Base-by-base conservation (phyloP, 495 filamentous ascomycete genomes). In the Aspergillus bridgeri region DNA sequence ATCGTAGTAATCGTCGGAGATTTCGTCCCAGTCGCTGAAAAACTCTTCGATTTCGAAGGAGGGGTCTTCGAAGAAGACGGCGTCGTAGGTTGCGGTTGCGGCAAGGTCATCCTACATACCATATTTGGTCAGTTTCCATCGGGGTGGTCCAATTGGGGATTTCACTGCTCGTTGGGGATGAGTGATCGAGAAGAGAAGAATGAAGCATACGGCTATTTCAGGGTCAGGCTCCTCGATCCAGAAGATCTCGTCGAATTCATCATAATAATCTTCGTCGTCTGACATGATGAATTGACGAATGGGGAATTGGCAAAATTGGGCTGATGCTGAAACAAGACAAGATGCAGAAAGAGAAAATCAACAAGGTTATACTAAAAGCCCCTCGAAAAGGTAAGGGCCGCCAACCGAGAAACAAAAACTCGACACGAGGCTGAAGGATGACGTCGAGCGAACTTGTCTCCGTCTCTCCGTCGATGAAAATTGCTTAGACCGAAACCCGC, bases 1-100 rank as follows among this genome's bases (percentile, higher is more conserved):
- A 45, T 82, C 78, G 52, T 76, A 75, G 68, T 79, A 81, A 57
- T 80, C 77, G 58, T 81, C 79, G 19, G 77, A 74, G 42, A 76
- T 68, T 23, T 79, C 75, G 53, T 79, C 75, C 79, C 77, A 80
- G 62, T 82, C 79, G 46, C 72, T 76, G 60, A 65, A 77, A 33
- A 70, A 75, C 2, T 80, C 78, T 48, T 72, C 69, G 2, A 69
- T 61, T 50, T 80, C 75, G 6, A 70, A 55, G n/a, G 54, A 66
- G 15, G 74, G 75, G 60, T 81, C 74, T 33, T 77, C 72, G 21
- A 67, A 68, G 42, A 72, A 62, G 13, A 71, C 63, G 38, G 75
- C 69, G 54, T 79, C 79, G 61, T 75, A 73, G 27, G 74, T 66
- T 52, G 76, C 63, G 51, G 69, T 67, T 61, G 67, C 72, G 51